phyloP scores from a whole-genome alignment of 352 stramenopile species.

The Phytophthora pseudosyringae region DNA sequence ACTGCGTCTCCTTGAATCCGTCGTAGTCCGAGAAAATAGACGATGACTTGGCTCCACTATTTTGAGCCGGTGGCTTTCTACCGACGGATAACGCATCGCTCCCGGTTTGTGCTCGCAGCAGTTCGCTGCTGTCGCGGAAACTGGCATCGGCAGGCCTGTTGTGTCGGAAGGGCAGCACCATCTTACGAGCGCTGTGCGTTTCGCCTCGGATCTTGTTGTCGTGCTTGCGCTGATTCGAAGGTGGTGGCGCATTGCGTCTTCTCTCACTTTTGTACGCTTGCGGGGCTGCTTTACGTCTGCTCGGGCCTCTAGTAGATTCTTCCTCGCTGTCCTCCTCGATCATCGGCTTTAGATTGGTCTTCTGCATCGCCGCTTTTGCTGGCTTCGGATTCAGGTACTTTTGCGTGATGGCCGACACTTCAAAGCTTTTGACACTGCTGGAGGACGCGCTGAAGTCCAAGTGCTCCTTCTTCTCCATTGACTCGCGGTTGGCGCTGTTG shows the following conservation, averaged over 20 bases:
- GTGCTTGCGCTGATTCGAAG: slow-evolving; percentile 10
- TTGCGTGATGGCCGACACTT: slow-evolving; percentile 46
- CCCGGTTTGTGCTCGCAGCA: slow-evolving; percentile 4
- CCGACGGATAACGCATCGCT: slow-evolving; percentile 7
- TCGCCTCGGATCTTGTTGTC: slow-evolving; percentile 29
- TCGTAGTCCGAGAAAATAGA: slow-evolving; percentile 35
- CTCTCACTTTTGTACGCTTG: slow-evolving; percentile 15
- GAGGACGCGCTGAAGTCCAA: slow-evolving; percentile 50
- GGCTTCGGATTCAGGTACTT: slow-evolving; percentile 44
- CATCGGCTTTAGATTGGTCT: slow-evolving; percentile 33
- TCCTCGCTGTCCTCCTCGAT: slow-evolving; percentile 37
- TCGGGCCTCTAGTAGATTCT: slow-evolving; percentile 21
- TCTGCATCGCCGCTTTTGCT: slow-evolving; percentile 29
- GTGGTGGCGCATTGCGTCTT: slow-evolving; percentile 16
- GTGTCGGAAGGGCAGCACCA: slow-evolving; percentile 17
- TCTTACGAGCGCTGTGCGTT: slow-evolving; percentile 6
- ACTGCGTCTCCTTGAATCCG: slow-evolving; percentile 36
- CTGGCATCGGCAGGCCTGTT: slow-evolving; percentile 18
- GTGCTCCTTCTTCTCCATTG: slow-evolving; percentile 45
- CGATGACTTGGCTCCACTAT: slow-evolving; percentile 32
- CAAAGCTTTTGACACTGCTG: slow-evolving; percentile 39
- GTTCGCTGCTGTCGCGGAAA: slow-evolving; percentile 23
- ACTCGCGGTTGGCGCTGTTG: slow-evolving; percentile 18
- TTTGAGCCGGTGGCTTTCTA: slow-evolving; percentile 25
- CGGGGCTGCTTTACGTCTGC: slow-evolving; percentile 26